Conservation (phyloP, 73 alveolate species). For the Paramecium tetraurelia region DNA sequence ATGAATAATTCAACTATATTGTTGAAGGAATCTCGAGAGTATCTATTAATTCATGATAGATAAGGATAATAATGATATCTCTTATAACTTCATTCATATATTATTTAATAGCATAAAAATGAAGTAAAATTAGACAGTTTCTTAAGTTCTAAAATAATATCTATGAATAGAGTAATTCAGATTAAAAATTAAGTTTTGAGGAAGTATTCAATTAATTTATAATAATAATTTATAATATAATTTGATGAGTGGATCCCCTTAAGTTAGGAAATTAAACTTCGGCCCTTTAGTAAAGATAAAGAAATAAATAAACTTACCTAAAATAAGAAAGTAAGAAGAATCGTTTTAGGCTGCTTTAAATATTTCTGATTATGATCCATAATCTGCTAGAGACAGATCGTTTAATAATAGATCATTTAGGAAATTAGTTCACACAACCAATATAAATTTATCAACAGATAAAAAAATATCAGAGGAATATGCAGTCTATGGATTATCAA, state of each 20-base stretch:
- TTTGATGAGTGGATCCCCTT: constrained; percentile 7
- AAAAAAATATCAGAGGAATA: background rate
- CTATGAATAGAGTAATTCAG: too few species aligned
- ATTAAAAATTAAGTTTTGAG: too few species aligned
- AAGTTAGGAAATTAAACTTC: background rate
- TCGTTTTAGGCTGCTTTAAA: background rate
- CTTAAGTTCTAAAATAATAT: too few species aligned
- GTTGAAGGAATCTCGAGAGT: too few species aligned
- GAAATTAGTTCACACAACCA: background rate
- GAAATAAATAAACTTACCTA: background rate
- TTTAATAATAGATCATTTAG: background rate
- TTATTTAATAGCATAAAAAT: too few species aligned
- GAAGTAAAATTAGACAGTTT: too few species aligned
- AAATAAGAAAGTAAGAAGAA: background rate
- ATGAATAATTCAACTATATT: too few species aligned
- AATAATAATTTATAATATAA: background rate
- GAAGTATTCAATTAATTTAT: background rate
- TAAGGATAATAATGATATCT: too few species aligned
- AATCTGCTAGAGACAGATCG: background rate
- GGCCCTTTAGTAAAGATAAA: background rate
- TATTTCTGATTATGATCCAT: background rate
- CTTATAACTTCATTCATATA: too few species aligned
- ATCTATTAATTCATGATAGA: too few species aligned
- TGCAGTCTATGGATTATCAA: background rate
- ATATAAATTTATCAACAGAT: background rate